Base-by-base conservation (phyloP, 2,329 filamentous ascomycete genomes). In the Cordyceps cicadae region DNA sequence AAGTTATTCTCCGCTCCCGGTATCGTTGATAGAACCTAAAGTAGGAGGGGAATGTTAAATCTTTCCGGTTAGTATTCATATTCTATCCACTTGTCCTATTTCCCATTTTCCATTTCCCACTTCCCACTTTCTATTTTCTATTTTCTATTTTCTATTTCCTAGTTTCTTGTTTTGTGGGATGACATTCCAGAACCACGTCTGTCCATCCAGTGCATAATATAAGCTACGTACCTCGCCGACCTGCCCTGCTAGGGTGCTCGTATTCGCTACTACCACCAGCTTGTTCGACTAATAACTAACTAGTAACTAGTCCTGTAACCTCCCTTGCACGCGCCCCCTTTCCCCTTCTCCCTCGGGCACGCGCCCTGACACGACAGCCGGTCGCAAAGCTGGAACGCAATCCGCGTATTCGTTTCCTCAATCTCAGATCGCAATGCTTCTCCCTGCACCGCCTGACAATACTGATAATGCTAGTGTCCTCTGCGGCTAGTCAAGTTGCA, bases 371-470 rank as follows among this genome's bases (percentile, higher is more conserved):
- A 37, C 12, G 9, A 14, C 34, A 37, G 34, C 34, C 34, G 4
- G 34, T 11, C 34, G 8, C 9, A 37, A 37, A 37, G 11, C 12
- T 37, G 34, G 34, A 37, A 37, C 34, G 34, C 19, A 37, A 14
- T 37, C 48, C 24, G 56, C 56, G 56, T 59, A 59, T 59, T 59
- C 56, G 56, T 32, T 45, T 49, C 29, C 8, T 3, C 21, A 21
- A 29, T 29, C 7, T 45, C 37, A 15, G n/a, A 17, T 39, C 37
- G 19, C 51, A 54, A 21, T 37, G n/a, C 7, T 41, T 34, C 8
- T 41, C 19, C 19, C n/a, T 46, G n/a, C 43, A n/a, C 17, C 34
- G 12, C 34, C 34, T 37, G 34, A 37, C 8, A 37, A 37, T 37
- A 37, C 9, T 37, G 34, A 37, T 11, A 37, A 37, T n/a, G 41